These are phyloP conservation scores for Fonsecaea erecta DNA, from an alignment of 2,329 filamentous ascomycete species.

Conservation along the genomic window DNA sequence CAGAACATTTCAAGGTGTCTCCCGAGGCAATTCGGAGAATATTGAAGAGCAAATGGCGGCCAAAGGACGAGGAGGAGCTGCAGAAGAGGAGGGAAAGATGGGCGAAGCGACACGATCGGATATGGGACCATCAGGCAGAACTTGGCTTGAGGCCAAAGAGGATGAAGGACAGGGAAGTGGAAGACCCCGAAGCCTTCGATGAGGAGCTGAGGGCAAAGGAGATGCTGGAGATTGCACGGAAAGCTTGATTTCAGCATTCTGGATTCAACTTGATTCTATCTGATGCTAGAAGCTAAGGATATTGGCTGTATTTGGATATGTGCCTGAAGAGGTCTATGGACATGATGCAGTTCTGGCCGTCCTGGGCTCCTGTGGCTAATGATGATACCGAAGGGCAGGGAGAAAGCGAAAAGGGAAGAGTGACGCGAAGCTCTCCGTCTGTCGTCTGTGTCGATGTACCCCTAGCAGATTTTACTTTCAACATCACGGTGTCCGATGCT, in stretches of 20 bases:
- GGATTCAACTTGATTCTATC: neutral
- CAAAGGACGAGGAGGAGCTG: constrained; percentile 45
- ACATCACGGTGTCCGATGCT: neutral
- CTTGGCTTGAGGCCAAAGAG: constrained; percentile 62
- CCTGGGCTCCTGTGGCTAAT: neutral
- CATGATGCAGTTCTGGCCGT: neutral
- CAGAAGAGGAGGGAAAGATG: constrained; percentile 49
- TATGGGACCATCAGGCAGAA: constrained; percentile 53
- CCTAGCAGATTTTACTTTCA: neutral
- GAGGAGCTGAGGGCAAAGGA: constrained; percentile 33
- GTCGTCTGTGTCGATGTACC: neutral
- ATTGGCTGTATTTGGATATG: neutral
- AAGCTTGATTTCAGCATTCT: constrained; percentile 22
- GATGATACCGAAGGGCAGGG: neutral
- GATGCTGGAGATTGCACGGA: constrained; percentile 32
- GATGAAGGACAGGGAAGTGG: constrained; percentile 42
- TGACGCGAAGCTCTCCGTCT: neutral
- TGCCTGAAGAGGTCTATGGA: neutral
- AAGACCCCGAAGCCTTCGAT: constrained; percentile 35
- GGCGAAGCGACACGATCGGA: constrained; percentile 51
- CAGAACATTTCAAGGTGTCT: constrained; percentile 81
- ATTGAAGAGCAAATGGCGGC: constrained; percentile 62
- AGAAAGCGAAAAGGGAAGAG: neutral
- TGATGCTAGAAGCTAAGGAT: constrained; percentile 10
- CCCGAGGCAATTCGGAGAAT: constrained; percentile 87